A percentile compares a stretch with the other conserved stretches of the same genome.
Evolutionary conservation across 495 filamentous ascomycete species (phyloP).

Genomic region (Ascobolus immersus): DNA sequence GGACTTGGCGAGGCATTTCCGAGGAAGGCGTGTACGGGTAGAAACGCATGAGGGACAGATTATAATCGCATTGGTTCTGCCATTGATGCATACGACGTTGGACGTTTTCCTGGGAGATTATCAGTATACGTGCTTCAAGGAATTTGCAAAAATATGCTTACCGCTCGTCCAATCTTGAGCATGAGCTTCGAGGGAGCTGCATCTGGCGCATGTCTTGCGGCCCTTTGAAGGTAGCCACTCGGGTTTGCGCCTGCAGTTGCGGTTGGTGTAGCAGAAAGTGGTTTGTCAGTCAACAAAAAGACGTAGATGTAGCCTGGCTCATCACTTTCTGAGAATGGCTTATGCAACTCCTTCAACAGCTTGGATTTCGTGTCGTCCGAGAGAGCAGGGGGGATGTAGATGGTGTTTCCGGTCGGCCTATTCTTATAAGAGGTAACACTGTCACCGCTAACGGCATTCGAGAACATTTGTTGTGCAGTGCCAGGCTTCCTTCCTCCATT

Average conservation of each 20-base stretch:
- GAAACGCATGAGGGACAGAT: conserved; percentile 61
- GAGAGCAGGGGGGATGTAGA: conserved; percentile 39
- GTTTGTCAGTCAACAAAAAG: conserved; percentile 58
- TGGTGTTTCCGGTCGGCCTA: conserved; percentile 34
- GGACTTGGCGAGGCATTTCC: conserved; percentile 32
- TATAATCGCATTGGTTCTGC: conserved; percentile 73
- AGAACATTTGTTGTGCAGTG: too few relatives aligned
- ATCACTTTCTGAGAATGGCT: conserved; percentile 51
- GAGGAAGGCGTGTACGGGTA: conserved; percentile 35
- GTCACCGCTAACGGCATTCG: conserved; percentile 19
- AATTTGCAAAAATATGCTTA: too few relatives aligned
- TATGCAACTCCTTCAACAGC: conserved; percentile 37
- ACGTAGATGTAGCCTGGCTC: conserved; percentile 93
- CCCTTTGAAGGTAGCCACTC: conserved; percentile 13
- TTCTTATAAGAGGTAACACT: too few relatives aligned
- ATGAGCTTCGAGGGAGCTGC: conserved; percentile 66
- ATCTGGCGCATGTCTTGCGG: conserved; percentile 24
- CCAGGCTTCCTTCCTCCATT: too few relatives aligned
- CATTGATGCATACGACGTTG: conserved; percentile 78
- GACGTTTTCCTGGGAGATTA: too few relatives aligned
- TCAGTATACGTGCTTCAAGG: too few relatives aligned
- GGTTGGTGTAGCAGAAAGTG: too few relatives aligned
- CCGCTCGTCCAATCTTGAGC: conserved; percentile 77
- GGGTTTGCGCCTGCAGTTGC: conserved; percentile 19
- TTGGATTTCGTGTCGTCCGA: conserved; percentile 32